phyloP scores from a whole-genome alignment of 805 yeast genomes.

The Starmerella gropengiesseri region DNA sequence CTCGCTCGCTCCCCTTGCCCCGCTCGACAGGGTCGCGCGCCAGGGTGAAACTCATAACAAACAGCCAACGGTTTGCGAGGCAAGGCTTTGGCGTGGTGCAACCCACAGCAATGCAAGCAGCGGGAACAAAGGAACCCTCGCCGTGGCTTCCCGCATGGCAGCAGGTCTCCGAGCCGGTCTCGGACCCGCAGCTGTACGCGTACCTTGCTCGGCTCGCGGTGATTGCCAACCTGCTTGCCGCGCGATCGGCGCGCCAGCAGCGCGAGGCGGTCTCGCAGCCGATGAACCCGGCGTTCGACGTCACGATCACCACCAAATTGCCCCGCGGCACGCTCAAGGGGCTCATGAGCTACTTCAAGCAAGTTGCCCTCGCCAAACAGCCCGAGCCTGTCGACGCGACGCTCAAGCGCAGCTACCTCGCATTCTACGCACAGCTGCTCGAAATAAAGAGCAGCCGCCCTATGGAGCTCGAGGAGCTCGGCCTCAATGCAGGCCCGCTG shows the following conservation, averaged over 20 bases:
- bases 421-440: slow-evolving; percentile 52
- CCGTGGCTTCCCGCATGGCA: slow-evolving; percentile 12
- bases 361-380: slow-evolving; percentile 22
- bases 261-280: not conserved
- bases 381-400: slow-evolving; percentile 13
- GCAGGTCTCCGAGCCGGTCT: slow-evolving; percentile 12
- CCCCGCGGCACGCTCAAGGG: slow-evolving; percentile 27
- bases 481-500: slow-evolving; percentile 29
- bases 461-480: slow-evolving; percentile 23
- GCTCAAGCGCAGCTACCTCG: slow-evolving; percentile 35
- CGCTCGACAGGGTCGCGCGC: too few species aligned
- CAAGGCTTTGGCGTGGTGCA: too few species aligned
- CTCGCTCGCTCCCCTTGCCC: too few species aligned
- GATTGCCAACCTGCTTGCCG: slow-evolving; percentile 42
- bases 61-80: too few species aligned
- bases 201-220: slow-evolving; percentile 45
- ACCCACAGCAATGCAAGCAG: not conserved
- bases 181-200: slow-evolving; percentile 35
- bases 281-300: not conserved
- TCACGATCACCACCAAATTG: slow-evolving; percentile 19
- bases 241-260: slow-evolving; percentile 2
- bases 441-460: slow-evolving; percentile 30
- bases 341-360: slow-evolving; percentile 29
- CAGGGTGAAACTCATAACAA: not conserved
- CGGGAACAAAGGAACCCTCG: not conserved